Base-by-base conservation (phyloP, 331 rosid genomes). In the Arachis monticola region DNA sequence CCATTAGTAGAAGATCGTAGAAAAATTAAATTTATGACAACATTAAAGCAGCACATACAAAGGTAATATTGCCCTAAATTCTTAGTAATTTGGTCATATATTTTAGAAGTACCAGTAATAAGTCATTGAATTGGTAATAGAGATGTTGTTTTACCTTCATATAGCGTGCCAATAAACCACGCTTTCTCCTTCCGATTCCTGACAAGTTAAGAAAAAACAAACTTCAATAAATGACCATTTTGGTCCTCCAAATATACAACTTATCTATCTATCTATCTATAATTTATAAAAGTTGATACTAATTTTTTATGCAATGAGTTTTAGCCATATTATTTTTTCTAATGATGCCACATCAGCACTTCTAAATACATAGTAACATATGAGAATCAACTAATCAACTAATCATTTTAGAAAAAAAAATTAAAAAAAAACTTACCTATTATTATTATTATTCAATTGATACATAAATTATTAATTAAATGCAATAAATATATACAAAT, bases 141-240 rank as follows among this genome's bases (percentile, higher is more conserved):
- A 60, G 65, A 60, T 40, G 58, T 67, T 3, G 38, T 8, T 48
- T 82, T 85, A 95, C 99, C 99, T 92, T 88, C 97, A 95, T 95
- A 77, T 90, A 95, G 47, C 92, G 91, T 40, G 91, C 83, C 84
- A 95, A 83, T 71, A 92, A 78, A 80, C 97, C 97, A 41, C 89
- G 81, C 74, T 87, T 92, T 64, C 81, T 83, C 72, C 85, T 86
- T 77, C 77, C 88, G 80, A 52, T 77, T 57, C 93, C 99, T 92
- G 82, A 67, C 72, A 66, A 70, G 70, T 77, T 78, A 14, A 70
- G 69, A 72, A 57, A 79, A 79, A 57, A 60, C 5, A 84, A 78
- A 72, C 73, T 77, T 87, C 78, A 87, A 74, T 52, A 62, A 63
- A 69, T 40, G 73, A 44, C 30, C 31, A 38, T 22, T 51, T 67